Evolutionary conservation across 768 basidiomycete species (phyloP), one percentile per base, ranked within the genome.

Genomic region (Kwoniella sp.): DNA sequence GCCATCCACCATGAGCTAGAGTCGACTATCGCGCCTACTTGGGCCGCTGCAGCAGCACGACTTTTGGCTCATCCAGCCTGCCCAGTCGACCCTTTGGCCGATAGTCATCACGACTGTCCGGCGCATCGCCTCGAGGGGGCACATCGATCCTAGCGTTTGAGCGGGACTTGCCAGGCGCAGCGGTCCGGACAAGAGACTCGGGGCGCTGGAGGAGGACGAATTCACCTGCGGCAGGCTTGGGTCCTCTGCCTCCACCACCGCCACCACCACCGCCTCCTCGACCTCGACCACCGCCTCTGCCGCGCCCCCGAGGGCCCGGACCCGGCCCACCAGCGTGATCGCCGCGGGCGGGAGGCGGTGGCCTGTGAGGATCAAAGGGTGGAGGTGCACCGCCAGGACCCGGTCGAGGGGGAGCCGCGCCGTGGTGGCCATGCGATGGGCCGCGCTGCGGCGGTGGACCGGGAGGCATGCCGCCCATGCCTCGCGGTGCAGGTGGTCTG

Each of bases 151-250:
- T 33, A 23, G 44, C 29, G 10, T 15, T 37, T 28, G 50, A 14
- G 14, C 29, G 39, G 17, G 50, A 23, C n/a, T 41, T 32, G 10
- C 43, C 40, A 8, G 37, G 37, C 17, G 56, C 42, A 22, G 23
- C 38, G 12, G 27, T 33, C 25, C 42, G 46, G 25, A 49, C 56
- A 23, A 53, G 47, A 3, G 59, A 50, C 38, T 41, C 59, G 17
- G 67, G 67, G 51, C 67, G 41, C 46, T 65, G 60, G 22, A 69
- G 57, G 7, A 65, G 49, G 2, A 59, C 58, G 37, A 69, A 68
- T 34, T 57, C 53, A 20, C 52, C 52, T 14, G 36, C 36, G 15
- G 32, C 20, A 36, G 23, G 14, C 23, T 44, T 26, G 40, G 45
- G n/a, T 28, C 34, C n/a, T 40, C 56, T 28, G 12, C 55, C 48